These are phyloP conservation scores for Penicillium odoratum DNA, from an alignment of 495 filamentous ascomycete genomes.

Conservation along the genomic window DNA sequence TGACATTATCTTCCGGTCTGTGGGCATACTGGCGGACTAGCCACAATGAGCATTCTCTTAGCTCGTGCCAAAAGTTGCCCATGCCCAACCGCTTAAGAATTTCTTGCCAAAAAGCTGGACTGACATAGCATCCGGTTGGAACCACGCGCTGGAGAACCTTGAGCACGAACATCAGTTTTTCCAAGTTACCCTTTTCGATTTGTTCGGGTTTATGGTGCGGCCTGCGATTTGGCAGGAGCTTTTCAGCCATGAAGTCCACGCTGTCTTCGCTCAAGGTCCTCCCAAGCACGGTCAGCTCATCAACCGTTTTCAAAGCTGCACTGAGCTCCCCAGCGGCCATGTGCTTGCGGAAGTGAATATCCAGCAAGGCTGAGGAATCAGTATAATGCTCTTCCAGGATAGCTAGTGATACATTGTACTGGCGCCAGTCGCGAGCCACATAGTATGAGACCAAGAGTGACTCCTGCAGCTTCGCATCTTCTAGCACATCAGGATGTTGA, in stretches of 20 bases:
- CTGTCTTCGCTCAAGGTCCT: constrained; percentile 30
- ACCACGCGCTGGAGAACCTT: constrained; percentile 37
- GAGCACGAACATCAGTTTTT: constrained; percentile 31
- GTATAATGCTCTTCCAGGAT: constrained; percentile 43
- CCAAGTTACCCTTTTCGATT: too few relatives aligned
- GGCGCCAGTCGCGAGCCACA: constrained; percentile 46
- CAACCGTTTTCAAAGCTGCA: constrained; percentile 36
- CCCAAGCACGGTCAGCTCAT: constrained; percentile 35
- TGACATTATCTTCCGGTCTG: background rate
- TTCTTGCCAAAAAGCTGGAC: constrained; percentile 41
- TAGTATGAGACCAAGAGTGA: constrained; percentile 53
- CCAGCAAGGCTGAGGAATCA: constrained; percentile 28
- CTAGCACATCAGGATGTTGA: constrained; percentile 73
- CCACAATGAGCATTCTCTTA: constrained; percentile 45
- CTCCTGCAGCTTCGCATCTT: constrained; percentile 61
- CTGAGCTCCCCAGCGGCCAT: constrained; percentile 36
- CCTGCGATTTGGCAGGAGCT: constrained; percentile 34
- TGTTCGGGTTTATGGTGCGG: constrained; percentile 24
- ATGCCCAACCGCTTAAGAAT: constrained; percentile 44
- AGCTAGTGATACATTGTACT: constrained; percentile 54
- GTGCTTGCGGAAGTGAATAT: constrained; percentile 48
- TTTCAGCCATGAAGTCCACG: constrained; percentile 37
- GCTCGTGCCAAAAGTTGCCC: constrained; percentile 34
- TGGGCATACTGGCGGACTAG: constrained; percentile 39
- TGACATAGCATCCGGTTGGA: constrained; percentile 30